Conservation (phyloP, 768 basidiomycete genomes). For the Phallus indusiatus region DNA sequence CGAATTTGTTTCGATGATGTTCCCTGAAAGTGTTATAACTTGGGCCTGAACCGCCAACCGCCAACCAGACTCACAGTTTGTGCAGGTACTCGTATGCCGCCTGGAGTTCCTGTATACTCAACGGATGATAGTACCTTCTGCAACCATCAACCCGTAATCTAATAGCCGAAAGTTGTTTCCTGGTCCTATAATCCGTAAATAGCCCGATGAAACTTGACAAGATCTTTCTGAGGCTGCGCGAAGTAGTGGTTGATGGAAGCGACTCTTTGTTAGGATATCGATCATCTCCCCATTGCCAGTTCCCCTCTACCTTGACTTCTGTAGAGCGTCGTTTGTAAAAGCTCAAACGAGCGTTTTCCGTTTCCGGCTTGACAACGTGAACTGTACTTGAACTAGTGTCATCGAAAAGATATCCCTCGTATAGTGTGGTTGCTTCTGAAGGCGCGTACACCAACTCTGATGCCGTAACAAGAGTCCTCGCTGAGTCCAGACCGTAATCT, state of each 20-base stretch:
- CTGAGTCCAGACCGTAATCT: too few species aligned
- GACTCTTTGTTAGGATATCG: background rate
- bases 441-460: background rate
- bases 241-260: background rate
- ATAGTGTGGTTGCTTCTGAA: too few species aligned
- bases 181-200: background rate
- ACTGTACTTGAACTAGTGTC: background rate
- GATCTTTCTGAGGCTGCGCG: background rate
- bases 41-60: background rate
- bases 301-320: too few species aligned
- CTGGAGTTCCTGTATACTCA: background rate
- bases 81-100: background rate
- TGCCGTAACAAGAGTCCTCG: too few species aligned
- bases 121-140: background rate
- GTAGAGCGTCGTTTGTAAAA: too few species aligned
- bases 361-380: too few species aligned
- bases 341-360: too few species aligned
- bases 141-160: background rate
- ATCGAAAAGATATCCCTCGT: background rate
- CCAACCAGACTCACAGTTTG: background rate
- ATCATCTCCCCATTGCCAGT: too few species aligned
- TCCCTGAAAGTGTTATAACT: background rate
- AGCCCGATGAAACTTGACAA: background rate
- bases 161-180: background rate
- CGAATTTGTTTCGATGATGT: background rate